Evolutionary conservation across 2,329 filamentous ascomycete genomes (phyloP).

Genomic region (Pleoardoris graminearum): DNA sequence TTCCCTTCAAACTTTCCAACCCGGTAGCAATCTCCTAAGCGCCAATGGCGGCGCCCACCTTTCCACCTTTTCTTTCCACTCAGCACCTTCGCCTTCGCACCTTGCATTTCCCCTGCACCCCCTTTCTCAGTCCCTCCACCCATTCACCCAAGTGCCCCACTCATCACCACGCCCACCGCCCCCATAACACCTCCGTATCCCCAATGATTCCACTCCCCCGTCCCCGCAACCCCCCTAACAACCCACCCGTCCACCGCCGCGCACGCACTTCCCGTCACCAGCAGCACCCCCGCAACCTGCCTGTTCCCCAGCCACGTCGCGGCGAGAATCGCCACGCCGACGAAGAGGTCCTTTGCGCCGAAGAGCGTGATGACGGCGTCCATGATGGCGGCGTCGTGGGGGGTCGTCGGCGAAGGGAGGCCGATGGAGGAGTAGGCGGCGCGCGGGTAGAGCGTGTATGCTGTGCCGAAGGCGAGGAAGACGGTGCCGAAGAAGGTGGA

Average conservation of each 20-base stretch:
- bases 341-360: slow-evolving; percentile 56
- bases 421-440: slow-evolving; percentile 46
- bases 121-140: neutral
- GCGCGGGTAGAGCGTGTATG: slow-evolving; percentile 45
- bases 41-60: no score
- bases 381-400: slow-evolving; percentile 46
- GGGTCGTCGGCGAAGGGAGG: slow-evolving; percentile 30
- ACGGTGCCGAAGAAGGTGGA: slow-evolving; percentile 32
- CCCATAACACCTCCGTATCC: slow-evolving; percentile 46
- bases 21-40: no score
- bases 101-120: no score
- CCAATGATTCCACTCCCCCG: slow-evolving; percentile 56
- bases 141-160: slow-evolving; percentile 25
- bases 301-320: slow-evolving; percentile 46
- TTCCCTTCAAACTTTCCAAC: no score
- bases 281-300: slow-evolving; percentile 49
- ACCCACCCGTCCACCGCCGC: slow-evolving; percentile 54
- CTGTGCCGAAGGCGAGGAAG: slow-evolving; percentile 45
- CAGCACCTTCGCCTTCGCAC: no score
- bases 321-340: slow-evolving; percentile 48
- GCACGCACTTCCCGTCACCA: slow-evolving; percentile 48
- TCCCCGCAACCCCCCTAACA: slow-evolving; percentile 45
- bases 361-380: slow-evolving; percentile 53
- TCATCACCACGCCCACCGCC: slow-evolving; percentile 45
- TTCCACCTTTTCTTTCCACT: no score